Percentiles rank a stretch among this genome's conserved stretches.
Evolutionary conservation across 441 rosid genomes (phyloP).

Genomic region (Flueggea neowawraea): DNA sequence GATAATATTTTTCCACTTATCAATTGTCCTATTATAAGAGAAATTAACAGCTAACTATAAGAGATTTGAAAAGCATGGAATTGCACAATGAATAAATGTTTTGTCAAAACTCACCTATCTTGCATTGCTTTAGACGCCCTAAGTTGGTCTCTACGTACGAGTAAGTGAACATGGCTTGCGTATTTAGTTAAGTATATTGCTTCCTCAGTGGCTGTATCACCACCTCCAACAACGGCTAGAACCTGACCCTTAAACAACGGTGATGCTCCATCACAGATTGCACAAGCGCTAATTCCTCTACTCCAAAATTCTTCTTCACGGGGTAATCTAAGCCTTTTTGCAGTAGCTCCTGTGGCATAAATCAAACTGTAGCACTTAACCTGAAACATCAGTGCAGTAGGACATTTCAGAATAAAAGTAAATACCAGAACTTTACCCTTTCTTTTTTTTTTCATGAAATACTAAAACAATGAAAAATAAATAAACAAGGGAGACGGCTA

Average conservation of each 20-base stretch:
- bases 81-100: background rate
- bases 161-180: slow-evolving; percentile 96
- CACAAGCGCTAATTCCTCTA: slow-evolving; percentile 99
- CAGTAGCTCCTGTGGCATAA: slow-evolving; percentile 96
- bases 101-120: slow-evolving; percentile 66
- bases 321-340: slow-evolving; percentile 76
- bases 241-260: slow-evolving; percentile 96
- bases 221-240: slow-evolving; percentile 98
- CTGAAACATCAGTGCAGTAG: slow-evolving; percentile 33
- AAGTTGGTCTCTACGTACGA: slow-evolving; percentile 80
- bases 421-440: background rate
- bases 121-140: slow-evolving; percentile 99
- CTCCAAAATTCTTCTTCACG: slow-evolving; percentile 99
- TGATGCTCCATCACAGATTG: slow-evolving; percentile 98
- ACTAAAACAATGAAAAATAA: no score
- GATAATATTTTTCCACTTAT: background rate
- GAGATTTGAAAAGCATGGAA: background rate
- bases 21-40: no score
- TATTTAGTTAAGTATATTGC: slow-evolving; percentile 91
- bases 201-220: slow-evolving; percentile 99
- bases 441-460: background rate
- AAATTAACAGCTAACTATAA: no score
- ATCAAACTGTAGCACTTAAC: slow-evolving; percentile 82
- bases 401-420: slow-evolving; percentile 6
- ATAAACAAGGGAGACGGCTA: no score